Evolutionary conservation across 305 asterid species (phyloP).

Genomic region (Solanum hybrid): DNA sequence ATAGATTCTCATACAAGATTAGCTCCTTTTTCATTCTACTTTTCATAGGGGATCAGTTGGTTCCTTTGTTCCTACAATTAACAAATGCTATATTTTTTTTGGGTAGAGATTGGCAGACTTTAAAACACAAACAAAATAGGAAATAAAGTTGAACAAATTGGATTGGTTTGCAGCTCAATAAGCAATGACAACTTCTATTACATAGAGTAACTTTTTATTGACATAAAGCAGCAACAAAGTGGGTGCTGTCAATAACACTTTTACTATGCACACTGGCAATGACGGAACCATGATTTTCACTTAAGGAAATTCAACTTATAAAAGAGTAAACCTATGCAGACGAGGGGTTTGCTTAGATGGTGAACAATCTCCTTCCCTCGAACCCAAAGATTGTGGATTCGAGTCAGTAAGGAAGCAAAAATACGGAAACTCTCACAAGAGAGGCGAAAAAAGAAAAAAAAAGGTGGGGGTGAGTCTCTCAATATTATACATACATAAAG

Average conservation of each 20-base stretch:
- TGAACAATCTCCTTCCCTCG: neutral
- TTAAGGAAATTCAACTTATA: neutral
- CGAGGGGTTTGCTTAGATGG: neutral
- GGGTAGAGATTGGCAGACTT: neutral
- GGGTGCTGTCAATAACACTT: neutral
- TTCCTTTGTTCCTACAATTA: neutral
- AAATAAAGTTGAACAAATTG: neutral
- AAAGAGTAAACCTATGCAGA: neutral
- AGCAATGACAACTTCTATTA: neutral
- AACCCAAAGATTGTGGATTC: neutral
- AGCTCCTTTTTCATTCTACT: neutral
- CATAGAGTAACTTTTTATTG: neutral
- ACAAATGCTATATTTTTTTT: neutral
- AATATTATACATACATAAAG: neutral
- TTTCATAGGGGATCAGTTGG: neutral
- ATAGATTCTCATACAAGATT: neutral
- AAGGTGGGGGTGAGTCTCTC: neutral
- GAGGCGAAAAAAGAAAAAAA: no score
- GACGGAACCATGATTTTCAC: neutral
- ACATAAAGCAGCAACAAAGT: neutral
- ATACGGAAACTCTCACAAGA: neutral
- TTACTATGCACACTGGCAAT: neutral
- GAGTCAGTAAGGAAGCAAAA: neutral
- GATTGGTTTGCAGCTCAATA: neutral
- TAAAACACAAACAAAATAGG: neutral